A percentile compares a stretch with the other conserved stretches of the same genome.
These are phyloP conservation scores for Fistulinella prunicolor DNA, from an alignment of 768 basidiomycete genomes.

Conservation along the genomic window DNA sequence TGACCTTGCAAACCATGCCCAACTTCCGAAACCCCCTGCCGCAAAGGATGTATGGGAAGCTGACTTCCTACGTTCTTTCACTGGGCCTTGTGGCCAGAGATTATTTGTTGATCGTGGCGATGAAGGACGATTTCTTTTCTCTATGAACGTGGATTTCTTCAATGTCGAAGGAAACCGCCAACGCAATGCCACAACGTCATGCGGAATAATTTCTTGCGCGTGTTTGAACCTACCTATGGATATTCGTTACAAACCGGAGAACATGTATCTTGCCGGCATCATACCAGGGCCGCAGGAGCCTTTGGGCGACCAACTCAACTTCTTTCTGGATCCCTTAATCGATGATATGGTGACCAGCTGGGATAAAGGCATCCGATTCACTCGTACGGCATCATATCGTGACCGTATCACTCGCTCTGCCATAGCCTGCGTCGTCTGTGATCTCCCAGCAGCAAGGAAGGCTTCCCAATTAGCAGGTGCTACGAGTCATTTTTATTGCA, in stretches of 20 bases:
- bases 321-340: constrained; percentile 28
- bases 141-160: constrained; percentile 34
- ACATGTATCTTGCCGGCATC: neutral
- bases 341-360: constrained; percentile 17
- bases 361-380: neutral
- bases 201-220: constrained; percentile 32
- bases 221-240: constrained; percentile 33
- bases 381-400: constrained; percentile 8
- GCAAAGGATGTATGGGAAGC: constrained; percentile 3
- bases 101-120: constrained; percentile 17
- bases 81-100: constrained; percentile 8
- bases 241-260: constrained; percentile 21
- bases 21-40: neutral
- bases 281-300: neutral
- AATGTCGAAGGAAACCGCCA: constrained; percentile 28
- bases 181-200: constrained; percentile 26
- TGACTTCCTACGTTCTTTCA: neutral
- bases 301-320: constrained; percentile 27
- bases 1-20: neutral
- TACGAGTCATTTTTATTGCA: constrained; percentile 1
- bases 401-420: neutral
- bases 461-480: neutral
- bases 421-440: neutral
- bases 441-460: neutral
- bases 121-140: constrained; percentile 11